Base-by-base conservation (phyloP, 345 rosid genomes). In the Anacardium occidentale region DNA sequence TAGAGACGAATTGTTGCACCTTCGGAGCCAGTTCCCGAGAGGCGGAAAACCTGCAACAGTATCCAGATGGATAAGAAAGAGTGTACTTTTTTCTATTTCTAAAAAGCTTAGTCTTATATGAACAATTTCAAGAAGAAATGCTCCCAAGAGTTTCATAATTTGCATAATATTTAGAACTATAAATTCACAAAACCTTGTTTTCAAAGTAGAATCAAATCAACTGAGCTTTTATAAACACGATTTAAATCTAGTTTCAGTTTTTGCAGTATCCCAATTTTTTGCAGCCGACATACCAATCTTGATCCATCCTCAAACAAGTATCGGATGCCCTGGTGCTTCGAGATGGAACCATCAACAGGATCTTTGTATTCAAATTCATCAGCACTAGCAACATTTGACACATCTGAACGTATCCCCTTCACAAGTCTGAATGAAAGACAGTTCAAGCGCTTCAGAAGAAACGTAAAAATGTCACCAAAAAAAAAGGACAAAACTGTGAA, bases 281-380 rank as follows among this genome's bases (percentile, higher is more conserved):
- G 24, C 24, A 29, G 55, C 37, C n/a, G 32, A 78, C 93, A 86
- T 83, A 93, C 99, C 84, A 96, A 84, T 75, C 95, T 86, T 0
- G 98, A 91, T 63, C 99, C 99, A 74, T 96, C 99, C 82, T 86
- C 95, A 53, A 96, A 96, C 81, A 96, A 75, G 81, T 88, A 96
- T 54, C 98, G 95, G 63, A 96, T 85, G 37, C 99, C 98, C 85
- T 93, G 98, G 80, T 90, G 97, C 83, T 86, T 86, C 20, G 99
- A 93, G 79, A 96, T 78, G 68, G 99, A 96, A 68, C 92, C 97
- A 79, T 96, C 99, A 56, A 93, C 98, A 57, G 97, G 97, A 79
- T 96, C 99, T 75, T 90, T 90, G 86, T 93, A 96, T 81, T 96
- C 98, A 71, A 96, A 96, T 75, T 93, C 99, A 82, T 93, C 98